Base-by-base conservation (phyloP, 768 basidiomycete genomes). In the Multifurca ochricompacta region DNA sequence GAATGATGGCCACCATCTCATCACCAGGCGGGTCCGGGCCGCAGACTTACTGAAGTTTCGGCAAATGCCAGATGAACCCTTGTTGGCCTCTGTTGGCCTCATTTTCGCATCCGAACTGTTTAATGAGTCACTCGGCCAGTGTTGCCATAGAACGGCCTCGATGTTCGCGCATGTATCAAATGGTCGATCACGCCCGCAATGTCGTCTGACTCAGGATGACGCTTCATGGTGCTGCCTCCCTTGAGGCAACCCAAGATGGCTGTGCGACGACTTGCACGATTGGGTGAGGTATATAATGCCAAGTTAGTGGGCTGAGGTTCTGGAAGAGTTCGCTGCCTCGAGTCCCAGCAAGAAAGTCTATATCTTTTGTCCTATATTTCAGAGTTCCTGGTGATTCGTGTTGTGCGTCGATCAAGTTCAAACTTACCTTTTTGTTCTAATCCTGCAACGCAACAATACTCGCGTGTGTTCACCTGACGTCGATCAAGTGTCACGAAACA, bases 121-220 rank as follows among this genome's bases (percentile, higher is more conserved):
- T 13, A 18, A 31, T 32, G 44, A 45, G 28, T 45, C 44, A 28
- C 18, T 45, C 18, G 27, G 42, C 30, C 42, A 27, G 10, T 5
- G 19, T 28, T 11, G 46, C 21, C 40, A 27, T 43, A 30, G 37
- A 50, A n/a, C 19, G 2, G 49, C 39, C 49, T 51, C 51, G 43
- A 30, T 53, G 43, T 37, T 28, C 16, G 1, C 39, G 51, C 51
- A 43, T 53, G 42, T 11, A 52, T 52, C 51, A 52, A 52, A 34
- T 14, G 27, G 36, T 30, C 32, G 27, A 27, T 32, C 31, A 34
- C 35, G 19, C 13, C 23, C 19, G 44, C 21, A 6, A 30, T 32
- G 4, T 21, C 10, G n/a, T 51, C 39, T 27, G 51, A 52, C 39
- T 52, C 56, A 37, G 19, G 23, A 47, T 52, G 45, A 57, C 56